Base-by-base conservation (phyloP, 768 basidiomycete species). In the Agaricus subrufescens region DNA sequence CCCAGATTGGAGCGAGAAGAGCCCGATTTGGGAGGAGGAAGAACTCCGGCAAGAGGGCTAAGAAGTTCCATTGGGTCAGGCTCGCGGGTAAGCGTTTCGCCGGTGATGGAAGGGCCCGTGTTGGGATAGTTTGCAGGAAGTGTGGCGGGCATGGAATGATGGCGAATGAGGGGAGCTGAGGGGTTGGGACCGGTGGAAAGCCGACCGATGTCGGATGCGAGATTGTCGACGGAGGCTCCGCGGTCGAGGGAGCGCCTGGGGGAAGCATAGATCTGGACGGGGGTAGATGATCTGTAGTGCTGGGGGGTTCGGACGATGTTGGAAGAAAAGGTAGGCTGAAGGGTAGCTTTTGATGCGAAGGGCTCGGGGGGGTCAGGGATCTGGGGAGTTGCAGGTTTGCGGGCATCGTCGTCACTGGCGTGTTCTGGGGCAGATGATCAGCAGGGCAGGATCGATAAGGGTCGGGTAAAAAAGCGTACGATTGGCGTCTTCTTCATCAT, bases 301-400 rank as follows among this genome's bases (percentile, higher is more conserved):
- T 77, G 75, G 1, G 88, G 88, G 3, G 83, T 87, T 47, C 88
- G 84, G 31, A 89, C 73, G 65, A 88, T 85, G 53, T 73, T 81
- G n/a, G 80, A 63, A 1, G 85, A 84, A 62, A 89, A 91, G 1
- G 89, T 89, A 1, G 85, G 75, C 44, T 83, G 80, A 15, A 89
- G 78, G 12, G 82, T 78, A 19, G 65, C 71, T 54, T 71, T 73
- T 5, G 79, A 65, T 0, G 79, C 86, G 61, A 78, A 87, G 3
- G 75, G 73, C 53, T 81, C 77, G 1, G 68, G 69, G 23, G 65
- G 58, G 26, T 38, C 30, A 23, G 37, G 29, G 12, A 46, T 34
- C 14, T 29, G 7, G 30, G 60, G 30, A n/a, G 52, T 11, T 27
- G 44, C 52, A 30, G 56, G 39, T 39, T 44, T 44, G 27, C 19